Conservation (phyloP, 768 basidiomycete genomes). For the Lepiota brunneoincarnata region DNA sequence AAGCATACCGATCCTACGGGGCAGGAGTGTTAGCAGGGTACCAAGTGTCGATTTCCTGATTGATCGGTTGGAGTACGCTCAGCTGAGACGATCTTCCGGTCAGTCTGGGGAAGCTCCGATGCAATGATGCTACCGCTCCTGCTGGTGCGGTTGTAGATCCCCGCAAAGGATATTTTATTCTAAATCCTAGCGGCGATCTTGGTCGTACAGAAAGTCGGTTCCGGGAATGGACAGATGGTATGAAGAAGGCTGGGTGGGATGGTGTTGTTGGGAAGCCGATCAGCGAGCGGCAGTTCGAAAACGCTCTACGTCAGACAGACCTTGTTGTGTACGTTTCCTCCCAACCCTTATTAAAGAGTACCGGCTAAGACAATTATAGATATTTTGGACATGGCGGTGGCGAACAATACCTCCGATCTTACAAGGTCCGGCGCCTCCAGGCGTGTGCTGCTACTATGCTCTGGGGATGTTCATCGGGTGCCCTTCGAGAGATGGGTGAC, state of each 20-base stretch:
- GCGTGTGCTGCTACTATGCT: conserved; percentile 95
- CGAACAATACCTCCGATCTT: conserved; percentile 90
- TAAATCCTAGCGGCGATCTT: conserved; percentile 94
- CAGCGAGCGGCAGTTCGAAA: conserved; percentile 79
- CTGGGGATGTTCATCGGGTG: conserved; percentile 98
- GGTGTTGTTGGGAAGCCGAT: conserved; percentile 76
- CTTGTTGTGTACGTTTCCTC: conserved; percentile 79
- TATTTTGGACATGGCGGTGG: conserved; percentile 98
- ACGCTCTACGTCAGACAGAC: conserved; percentile 72
- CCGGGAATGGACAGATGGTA: conserved; percentile 69
- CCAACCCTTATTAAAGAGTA: not conserved
- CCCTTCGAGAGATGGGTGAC: conserved; percentile 86
- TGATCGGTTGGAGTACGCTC: conserved; percentile 72
- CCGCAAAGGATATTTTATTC: conserved; percentile 71
- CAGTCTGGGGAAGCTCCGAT: conserved; percentile 12
- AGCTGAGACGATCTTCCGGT: conserved; percentile 28
- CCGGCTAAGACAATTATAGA: conserved; percentile 35
- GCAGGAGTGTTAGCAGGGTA: conserved; percentile 87
- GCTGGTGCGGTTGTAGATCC: conserved; percentile 62
- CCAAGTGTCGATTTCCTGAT: conserved; percentile 86
- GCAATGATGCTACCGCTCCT: conserved; percentile 8
- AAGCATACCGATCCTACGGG: conserved; percentile 82
- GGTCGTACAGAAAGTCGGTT: conserved; percentile 81
- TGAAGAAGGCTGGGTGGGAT: conserved; percentile 78
- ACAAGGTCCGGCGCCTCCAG: conserved; percentile 76